Evolutionary conservation across 176 grass and related monocot genomes (phyloP), one percentile per base, ranked within the genome.

Genomic region (Carex littledalei): DNA sequence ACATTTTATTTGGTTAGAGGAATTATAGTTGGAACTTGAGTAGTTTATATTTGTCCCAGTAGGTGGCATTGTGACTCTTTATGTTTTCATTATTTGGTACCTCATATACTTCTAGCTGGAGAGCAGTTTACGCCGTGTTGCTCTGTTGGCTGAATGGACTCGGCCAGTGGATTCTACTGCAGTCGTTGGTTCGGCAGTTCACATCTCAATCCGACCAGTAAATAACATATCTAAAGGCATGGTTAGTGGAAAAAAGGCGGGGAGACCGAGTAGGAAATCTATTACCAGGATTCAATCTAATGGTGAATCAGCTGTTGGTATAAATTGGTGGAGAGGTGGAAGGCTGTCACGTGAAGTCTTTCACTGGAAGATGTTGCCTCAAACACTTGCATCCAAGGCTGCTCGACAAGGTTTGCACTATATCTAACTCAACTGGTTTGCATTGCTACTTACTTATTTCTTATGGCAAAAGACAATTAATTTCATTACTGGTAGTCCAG

Each of bases 261-360:
- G 91, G 55, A 96, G 81, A 83, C 63, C 81, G 4, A 29, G 63
- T 83, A 63, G 80, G 79, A 99, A 94, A 86, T 79, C 88, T 56
- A 84, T 74, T 67, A 84, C 63, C 10, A 62, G 67, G 71, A 71
- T 52, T 52, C 61, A 67, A 52, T 88, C 86, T 54, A 89, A 86
- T 88, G 89, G 85, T 67, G 86, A 89, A 16, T 89, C 89, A 86
- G 91, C 89, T 82, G 93, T 89, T 81, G 83, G 88, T 84, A 84
- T 95, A 41, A 90, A 91, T 92, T 99, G 97, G 97, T 92, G 97
- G 93, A 94, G 97, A 85, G 97, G 93, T 77, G 97, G 97, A 81
- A 86, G 57, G 73, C 53, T 99, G 62, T 99, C 97, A 72, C 90
- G 93, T 49, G 90, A 94, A 85, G 90, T 94, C 60, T 96, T 95